phyloP scores from a whole-genome alignment of 1,284 basidiomycete species.

The Clitocybe nebularis region DNA sequence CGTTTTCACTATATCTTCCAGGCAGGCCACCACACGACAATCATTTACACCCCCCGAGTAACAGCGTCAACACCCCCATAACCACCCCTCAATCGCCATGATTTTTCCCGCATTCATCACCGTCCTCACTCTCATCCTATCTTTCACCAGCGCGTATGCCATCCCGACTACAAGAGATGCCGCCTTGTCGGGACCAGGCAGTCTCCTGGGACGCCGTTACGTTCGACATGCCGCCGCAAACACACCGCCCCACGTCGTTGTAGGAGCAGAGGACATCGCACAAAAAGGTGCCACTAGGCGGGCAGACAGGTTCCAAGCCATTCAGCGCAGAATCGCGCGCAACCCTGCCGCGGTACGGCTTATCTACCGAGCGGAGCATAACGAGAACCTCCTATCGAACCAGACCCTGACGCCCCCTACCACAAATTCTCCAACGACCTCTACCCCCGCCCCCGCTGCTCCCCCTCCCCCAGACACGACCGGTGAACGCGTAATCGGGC shows the following conservation, averaged over 20 bases:
- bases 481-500: too few species aligned
- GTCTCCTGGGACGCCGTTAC: slow-evolving; percentile 5
- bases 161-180: neutral
- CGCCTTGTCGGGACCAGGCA: neutral
- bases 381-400: slow-evolving; percentile 3
- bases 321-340: slow-evolving; percentile 1
- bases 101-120: slow-evolving; percentile 1
- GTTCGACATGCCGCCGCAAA: neutral
- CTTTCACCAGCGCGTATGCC: neutral
- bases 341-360: neutral
- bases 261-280: neutral
- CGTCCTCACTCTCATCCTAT: neutral
- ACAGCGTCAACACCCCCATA: neutral
- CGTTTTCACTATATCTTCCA: neutral
- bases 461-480: neutral
- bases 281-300: neutral
- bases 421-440: neutral
- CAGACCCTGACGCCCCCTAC: neutral
- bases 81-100: slow-evolving; percentile 1
- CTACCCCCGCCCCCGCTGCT: neutral
- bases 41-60: neutral
- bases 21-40: slow-evolving; percentile 12
- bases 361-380: neutral
- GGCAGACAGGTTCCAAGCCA: neutral
- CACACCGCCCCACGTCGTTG: neutral